Evolutionary conservation across 208 protist species (phyloP), one percentile per base, ranked within the genome.

Genomic region (Leishmania amazonensis): DNA sequence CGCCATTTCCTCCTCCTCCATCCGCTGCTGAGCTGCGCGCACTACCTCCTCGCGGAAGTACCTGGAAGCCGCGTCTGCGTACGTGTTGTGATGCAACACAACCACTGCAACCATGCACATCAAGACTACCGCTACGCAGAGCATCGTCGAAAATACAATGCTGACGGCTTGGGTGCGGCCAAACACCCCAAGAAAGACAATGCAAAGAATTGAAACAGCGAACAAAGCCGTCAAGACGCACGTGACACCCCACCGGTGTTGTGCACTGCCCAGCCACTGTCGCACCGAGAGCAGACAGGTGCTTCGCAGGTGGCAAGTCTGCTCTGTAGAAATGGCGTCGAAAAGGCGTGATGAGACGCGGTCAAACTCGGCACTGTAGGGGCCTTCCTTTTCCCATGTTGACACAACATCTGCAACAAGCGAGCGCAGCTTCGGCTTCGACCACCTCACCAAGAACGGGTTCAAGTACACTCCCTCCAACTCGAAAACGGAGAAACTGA

Each of bases 81-180:
- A 91, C 24, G 87, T 81, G 80, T 95, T 97, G 87, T 96, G 89
- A 68, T 92, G 84, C 35, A 90, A 64, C 3, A 94, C 57, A n/a
- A 95, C 49, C 42, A 89, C 31, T 6, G 76, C 45, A 51, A 91
- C 40, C 17, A 79, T 62, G 71, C 79, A 80, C 28, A 79, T 78
- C 8, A 89, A 8, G 19, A 93, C 53, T 6, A 91, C 68, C 68
- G 75, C 53, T 11, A 93, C 78, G 58, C 83, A 80, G 9, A 90
- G 45, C 40, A 93, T 53, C 45, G 42, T 83, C 24, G 82, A 83
- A 28, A 94, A 76, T 15, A 76, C 76, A 65, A 89, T 85, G 54
- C 80, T 87, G n/a, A 78, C 78, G 8, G 79, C 21, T 35, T 86
- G 70, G 7, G 68, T 42, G 47, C 74, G 65, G 7, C 81, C 87